Evolutionary conservation across 2,329 filamentous ascomycete genomes (phyloP), one percentile per base, ranked within the genome.

Genomic region (Zasmidium cellare): DNA sequence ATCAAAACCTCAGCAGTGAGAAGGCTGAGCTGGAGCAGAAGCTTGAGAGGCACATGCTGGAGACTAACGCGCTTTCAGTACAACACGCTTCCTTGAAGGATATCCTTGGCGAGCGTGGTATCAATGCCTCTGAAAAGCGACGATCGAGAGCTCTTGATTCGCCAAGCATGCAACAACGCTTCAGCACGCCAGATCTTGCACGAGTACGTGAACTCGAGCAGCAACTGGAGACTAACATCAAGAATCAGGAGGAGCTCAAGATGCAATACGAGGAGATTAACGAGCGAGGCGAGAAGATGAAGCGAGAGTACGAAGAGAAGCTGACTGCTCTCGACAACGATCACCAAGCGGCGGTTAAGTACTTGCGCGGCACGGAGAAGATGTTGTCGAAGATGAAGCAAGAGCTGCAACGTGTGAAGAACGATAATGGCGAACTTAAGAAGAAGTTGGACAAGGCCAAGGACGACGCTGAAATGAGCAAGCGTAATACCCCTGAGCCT

Each of bases 321-420:
- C 82, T 99, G 53, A 85, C 91, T 58, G 92, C 96, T 71, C 85
- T 99, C 28, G 92, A 97, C 76, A 96, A 92, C 72, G 94, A 99
- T 74, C 97, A 99, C 73, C 92, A 97, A 75, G 96, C 94, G 45
- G 93, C 94, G 16, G 92, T 97, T 51, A 94, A 97, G 75, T 99
- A 99, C 71, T 91, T 99, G 66, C 96, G 96, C 76, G 94, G 94
- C 58, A 97, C 94, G 1, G 94, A 99, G 76, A 97, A 97, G 83
- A 97, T 99, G 92, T 84, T 99, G 50, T 92, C 94, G 76, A 93
- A 96, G 75, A 93, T 99, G 82, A 97, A 97, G 79, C 92, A 97
- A 69, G 94, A 99, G 76, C 82, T 99, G n/a, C 83, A 89, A 55
- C 90, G 92, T 57, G 94, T 96, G 77, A 97, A 97, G 82, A 78